A percentile compares a stretch with the other conserved stretches of the same genome.
Evolutionary conservation across 75 land plant genomes (phyloP).

Genomic region (Azolla pinnata): DNA sequence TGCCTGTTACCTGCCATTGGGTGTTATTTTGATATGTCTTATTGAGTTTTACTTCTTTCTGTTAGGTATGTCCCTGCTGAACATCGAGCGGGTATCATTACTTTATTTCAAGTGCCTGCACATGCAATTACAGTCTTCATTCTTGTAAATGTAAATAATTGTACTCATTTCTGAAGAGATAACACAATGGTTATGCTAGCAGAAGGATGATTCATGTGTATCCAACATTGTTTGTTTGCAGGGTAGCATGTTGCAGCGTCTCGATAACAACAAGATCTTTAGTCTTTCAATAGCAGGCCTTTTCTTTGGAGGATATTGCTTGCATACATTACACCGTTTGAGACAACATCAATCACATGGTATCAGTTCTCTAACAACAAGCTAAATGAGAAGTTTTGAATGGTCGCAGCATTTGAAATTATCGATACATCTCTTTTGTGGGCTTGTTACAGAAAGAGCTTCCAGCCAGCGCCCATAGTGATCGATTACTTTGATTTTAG

Average conservation of each 20-base stretch:
- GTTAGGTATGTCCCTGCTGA: constrained; percentile 72
- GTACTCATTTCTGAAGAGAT: neutral
- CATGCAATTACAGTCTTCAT: constrained; percentile 39
- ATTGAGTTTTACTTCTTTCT: neutral
- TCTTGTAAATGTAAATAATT: constrained; percentile 36
- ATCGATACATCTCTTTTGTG: too few species aligned
- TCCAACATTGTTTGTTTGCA: neutral
- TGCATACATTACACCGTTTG: constrained; percentile 1
- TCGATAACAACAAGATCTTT: constrained; percentile 21
- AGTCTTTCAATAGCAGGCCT: constrained; percentile 12
- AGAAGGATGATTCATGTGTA: neutral
- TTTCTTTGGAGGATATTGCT: constrained; percentile 11
- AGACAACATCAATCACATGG: constrained; percentile 6
- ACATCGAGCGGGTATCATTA: constrained; percentile 69
- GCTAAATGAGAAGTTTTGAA: too few species aligned
- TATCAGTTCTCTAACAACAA: too few species aligned
- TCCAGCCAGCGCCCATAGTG: too few species aligned
- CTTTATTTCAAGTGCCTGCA: constrained; percentile 54
- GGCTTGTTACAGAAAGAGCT: too few species aligned
- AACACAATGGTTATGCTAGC: neutral
- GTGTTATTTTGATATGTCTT: too few species aligned
- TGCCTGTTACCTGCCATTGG: too few species aligned
- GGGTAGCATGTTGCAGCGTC: constrained; percentile 1
- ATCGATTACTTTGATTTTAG: too few species aligned
- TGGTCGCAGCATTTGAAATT: too few species aligned